Evolutionary conservation across 2,329 filamentous ascomycete species (phyloP).

Genomic region (Aureobasidium sp.): DNA sequence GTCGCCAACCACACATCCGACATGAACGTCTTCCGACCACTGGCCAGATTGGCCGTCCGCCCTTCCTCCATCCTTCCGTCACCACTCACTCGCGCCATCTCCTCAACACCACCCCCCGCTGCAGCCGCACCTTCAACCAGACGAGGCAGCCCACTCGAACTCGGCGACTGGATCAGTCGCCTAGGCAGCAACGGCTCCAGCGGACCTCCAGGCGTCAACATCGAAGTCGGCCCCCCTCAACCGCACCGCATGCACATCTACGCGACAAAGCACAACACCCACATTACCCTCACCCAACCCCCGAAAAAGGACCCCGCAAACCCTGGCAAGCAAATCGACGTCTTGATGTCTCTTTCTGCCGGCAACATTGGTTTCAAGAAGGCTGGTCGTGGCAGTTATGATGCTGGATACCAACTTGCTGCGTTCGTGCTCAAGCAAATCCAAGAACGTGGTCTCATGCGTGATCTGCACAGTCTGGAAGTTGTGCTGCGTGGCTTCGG

Average conservation of each 20-base stretch:
- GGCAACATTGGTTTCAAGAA: conserved; percentile 93
- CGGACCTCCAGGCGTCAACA: neutral
- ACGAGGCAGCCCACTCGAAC: neutral
- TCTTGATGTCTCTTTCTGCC: conserved; percentile 69
- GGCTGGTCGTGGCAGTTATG: conserved; percentile 69
- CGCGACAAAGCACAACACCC: conserved; percentile 86
- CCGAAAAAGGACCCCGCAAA: conserved; percentile 22
- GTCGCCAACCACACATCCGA: neutral
- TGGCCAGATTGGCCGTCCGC: neutral
- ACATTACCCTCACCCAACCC: conserved; percentile 81
- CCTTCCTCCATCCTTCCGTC: neutral
- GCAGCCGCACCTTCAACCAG: neutral
- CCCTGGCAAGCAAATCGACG: conserved; percentile 51
- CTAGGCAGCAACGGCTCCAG: neutral
- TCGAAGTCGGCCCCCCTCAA: neutral
- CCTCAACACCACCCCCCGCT: neutral
- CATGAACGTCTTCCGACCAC: conserved; percentile 10
- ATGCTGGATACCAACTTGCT: conserved; percentile 84
- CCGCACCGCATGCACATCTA: conserved; percentile 84
- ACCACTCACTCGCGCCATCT: neutral
- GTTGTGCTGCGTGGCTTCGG: conserved; percentile 81
- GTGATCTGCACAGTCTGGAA: conserved; percentile 69
- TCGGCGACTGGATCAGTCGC: neutral
- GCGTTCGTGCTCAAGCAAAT: conserved; percentile 78
- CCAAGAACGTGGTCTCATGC: conserved; percentile 69